phyloP scores from a whole-genome alignment of 2,329 filamentous ascomycete genomes.

The Aspergillus floridensis region DNA sequence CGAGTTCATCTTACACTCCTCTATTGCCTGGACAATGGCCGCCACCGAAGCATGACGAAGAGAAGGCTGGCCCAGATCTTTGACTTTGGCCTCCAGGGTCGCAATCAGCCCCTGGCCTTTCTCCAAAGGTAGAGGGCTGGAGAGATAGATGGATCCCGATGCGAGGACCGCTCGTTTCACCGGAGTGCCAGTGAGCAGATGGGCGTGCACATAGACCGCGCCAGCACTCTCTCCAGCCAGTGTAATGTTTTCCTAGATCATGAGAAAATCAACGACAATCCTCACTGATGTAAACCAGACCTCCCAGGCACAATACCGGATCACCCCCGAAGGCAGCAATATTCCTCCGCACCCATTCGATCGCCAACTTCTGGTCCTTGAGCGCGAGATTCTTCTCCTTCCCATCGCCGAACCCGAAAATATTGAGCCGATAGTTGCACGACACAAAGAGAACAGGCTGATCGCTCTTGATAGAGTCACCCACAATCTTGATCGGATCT shows the following conservation, averaged over 20 bases:
- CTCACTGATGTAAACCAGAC: background rate
- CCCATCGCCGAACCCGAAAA: conserved; percentile 47
- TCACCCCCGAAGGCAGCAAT: conserved; percentile 43
- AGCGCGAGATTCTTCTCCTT: conserved; percentile 42
- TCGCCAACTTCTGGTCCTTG: conserved; percentile 35
- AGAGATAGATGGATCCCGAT: conserved; percentile 46
- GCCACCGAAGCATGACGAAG: conserved; percentile 31
- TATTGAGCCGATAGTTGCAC: conserved; percentile 46
- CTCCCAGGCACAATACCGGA: conserved; percentile 26
- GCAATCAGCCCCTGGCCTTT: conserved; percentile 33
- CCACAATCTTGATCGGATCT: conserved; percentile 39
- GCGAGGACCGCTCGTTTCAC: conserved; percentile 39
- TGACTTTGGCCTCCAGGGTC: conserved; percentile 27
- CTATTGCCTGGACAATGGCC: conserved; percentile 35
- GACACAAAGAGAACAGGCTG: conserved; percentile 45
- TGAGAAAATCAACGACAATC: background rate
- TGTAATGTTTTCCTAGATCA: conserved; percentile 38
- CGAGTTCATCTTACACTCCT: conserved; percentile 39
- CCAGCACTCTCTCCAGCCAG: conserved; percentile 49
- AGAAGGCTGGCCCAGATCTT: conserved; percentile 26
- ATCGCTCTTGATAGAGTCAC: conserved; percentile 32
- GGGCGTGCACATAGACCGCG: conserved; percentile 47
- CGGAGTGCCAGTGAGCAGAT: conserved; percentile 33
- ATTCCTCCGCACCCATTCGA: conserved; percentile 42
- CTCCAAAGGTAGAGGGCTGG: conserved; percentile 40